Evolutionary conservation across 2,329 filamentous ascomycete genomes (phyloP), one percentile per base, ranked within the genome.

Genomic region (Chlorencoelia australis): DNA sequence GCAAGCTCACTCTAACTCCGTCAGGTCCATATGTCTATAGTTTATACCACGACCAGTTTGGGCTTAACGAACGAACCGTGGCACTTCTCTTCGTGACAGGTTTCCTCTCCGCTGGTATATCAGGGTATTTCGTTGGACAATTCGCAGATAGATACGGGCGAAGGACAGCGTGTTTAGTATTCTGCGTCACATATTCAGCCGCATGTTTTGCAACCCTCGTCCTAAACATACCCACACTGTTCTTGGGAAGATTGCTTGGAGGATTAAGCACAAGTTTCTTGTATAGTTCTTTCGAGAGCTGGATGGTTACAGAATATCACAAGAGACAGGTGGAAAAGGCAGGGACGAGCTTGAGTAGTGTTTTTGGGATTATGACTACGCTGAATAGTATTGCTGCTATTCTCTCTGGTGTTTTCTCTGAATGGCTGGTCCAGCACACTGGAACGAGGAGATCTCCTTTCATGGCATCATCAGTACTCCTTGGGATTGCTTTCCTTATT

Each of bases 301-400:
- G 73, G 72, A 70, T 77, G 61, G 66, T 77, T 18, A 65, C 68
- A 30, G 71, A 77, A 47, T 76, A 66, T 47, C 66, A 71, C 32
- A 57, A 60, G 27, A 56, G 64, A 27, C 60, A 60, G 9, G 44
- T 71, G 6, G 59, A 62, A 18, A 54, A 64, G n/a, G 55, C 54
- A 6, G 59, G 60, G 7, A 53, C 59, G 6, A 63, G 62, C 26
- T 58, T 78, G 19, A 65, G 65, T 36, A 56, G 59, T 19, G 63
- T 76, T 15, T 75, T 73, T 50, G 69, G 68, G 4, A 57, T 63
- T 18, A 67, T 71, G 57, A 66, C 66, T 4, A 67, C 64, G 3
- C 47, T 72, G 40, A 78, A 71, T 54, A 67, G 69, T 32, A 54
- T 73, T 10, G 66, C 72, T 11, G 73, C 73, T 3, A 73, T 78